phyloP scores from a whole-genome alignment of 345 rosid species.

The Erodium maritimum region DNA sequence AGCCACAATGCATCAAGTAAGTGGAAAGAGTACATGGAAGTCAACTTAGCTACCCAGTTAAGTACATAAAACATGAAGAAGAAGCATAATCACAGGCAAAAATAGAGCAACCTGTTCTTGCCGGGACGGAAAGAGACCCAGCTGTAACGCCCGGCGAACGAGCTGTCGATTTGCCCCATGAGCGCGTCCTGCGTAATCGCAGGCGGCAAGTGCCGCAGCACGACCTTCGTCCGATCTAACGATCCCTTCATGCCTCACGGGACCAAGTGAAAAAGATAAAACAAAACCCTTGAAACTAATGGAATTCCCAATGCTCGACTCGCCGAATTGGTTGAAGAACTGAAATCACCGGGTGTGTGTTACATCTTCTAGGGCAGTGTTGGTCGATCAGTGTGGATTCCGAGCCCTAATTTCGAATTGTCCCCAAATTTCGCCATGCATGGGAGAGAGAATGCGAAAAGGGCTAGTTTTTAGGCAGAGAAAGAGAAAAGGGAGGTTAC shows the following conservation, averaged over 20 bases:
- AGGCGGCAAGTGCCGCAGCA: conserved; percentile 65
- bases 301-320: not conserved
- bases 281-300: conserved; percentile 11
- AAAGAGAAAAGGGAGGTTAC: not conserved
- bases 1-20: not conserved
- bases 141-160: conserved; percentile 43
- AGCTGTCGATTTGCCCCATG: conserved; percentile 41
- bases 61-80: not conserved
- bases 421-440: not conserved
- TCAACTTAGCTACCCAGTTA: not conserved
- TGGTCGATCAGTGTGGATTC: not conserved
- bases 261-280: not conserved
- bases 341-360: not conserved
- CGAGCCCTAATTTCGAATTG: not conserved
- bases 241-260: conserved; percentile 34
- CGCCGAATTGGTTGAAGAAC: not conserved
- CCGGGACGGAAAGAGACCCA: conserved; percentile 56
- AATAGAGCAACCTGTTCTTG: conserved; percentile 36
- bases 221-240: conserved; percentile 61
- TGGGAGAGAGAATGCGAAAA: not conserved
- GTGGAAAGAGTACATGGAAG: not conserved
- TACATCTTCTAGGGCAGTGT: not conserved
- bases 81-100: not conserved
- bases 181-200: conserved; percentile 35
- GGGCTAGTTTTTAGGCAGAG: too few relatives aligned